Percentiles rank a stretch among this genome's conserved stretches.
Evolutionary conservation across 768 basidiomycete genomes (phyloP).

Genomic region (Amanita fuliginea): DNA sequence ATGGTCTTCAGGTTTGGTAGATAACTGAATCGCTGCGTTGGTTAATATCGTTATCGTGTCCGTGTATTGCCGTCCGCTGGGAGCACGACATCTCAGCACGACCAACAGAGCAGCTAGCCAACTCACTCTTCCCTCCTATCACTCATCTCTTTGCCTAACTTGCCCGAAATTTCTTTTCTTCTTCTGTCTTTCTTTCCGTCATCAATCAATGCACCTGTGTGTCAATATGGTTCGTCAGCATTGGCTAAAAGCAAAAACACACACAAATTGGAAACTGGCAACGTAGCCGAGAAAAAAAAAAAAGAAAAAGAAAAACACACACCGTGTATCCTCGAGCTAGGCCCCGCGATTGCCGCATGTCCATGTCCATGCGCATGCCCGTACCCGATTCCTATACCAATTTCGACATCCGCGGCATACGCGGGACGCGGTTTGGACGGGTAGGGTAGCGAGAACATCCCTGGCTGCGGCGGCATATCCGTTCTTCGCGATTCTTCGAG

Average conservation of each 20-base stretch:
- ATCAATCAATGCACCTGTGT: conserved; percentile 15
- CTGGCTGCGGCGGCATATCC: conserved; percentile 46
- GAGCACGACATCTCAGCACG: conserved; percentile 3
- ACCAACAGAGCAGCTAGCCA: not conserved
- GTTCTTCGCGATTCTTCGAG: not conserved
- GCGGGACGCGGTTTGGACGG: conserved; percentile 14
- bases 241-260: not conserved
- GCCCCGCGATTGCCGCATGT: conserved; percentile 29
- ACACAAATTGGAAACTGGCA: not conserved
- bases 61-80: conserved; percentile 47
- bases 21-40: conserved; percentile 46
- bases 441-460: conserved; percentile 54
- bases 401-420: conserved; percentile 13
- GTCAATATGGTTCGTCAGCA: conserved; percentile 2
- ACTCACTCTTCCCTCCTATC: conserved; percentile 66
- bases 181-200: conserved; percentile 52
- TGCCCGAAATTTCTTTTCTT: conserved; percentile 58
- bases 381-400: conserved; percentile 15
- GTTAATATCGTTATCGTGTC: conserved; percentile 56
- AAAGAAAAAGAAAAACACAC: conserved; percentile 7
- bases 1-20: conserved; percentile 56
- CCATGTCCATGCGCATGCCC: conserved; percentile 19
- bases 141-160: conserved; percentile 59
- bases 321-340: conserved; percentile 32
- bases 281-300: not conserved